These are phyloP conservation scores for Pelargonium nanum DNA, from an alignment of 345 rosid genomes.

Conservation along the genomic window DNA sequence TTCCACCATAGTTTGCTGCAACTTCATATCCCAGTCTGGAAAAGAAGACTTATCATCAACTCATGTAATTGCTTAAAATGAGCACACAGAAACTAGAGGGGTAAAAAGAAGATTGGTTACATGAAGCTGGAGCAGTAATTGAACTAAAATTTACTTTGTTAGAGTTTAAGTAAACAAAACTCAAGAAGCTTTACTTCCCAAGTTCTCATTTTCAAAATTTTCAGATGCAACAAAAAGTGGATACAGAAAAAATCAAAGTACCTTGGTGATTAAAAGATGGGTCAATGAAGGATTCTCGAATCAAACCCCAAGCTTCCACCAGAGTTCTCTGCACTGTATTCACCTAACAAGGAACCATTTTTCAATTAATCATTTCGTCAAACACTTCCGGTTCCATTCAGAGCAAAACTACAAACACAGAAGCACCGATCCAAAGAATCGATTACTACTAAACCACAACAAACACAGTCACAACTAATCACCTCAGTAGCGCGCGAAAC, in stretches of 20 bases:
- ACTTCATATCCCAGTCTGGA: conserved; percentile 80
- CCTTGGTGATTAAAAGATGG: conserved; percentile 90
- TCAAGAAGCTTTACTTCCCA: background rate
- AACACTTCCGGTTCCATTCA: rapidly evolving
- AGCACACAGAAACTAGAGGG: no score
- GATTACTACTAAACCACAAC: no score
- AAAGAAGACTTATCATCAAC: background rate
- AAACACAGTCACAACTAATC: background rate
- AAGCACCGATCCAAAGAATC: background rate
- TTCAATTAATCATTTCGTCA: conserved; percentile 5
- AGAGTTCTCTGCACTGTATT: conserved; percentile 85
- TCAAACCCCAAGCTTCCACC: conserved; percentile 91
- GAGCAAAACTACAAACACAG: conserved; percentile 1
- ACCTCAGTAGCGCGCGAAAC: conserved; percentile 83
- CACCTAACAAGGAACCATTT: conserved; percentile 35
- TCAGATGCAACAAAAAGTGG: background rate
- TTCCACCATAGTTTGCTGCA: conserved; percentile 88
- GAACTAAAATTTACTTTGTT: background rate
- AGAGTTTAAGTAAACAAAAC: background rate
- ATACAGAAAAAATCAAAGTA: conserved; percentile 8
- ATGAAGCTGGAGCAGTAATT: background rate
- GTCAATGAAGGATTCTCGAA: conserved; percentile 79
- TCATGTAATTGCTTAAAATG: background rate
- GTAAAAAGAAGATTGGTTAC: background rate
- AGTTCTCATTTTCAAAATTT: background rate